A percentile compares a stretch with the other conserved stretches of the same genome.
These are phyloP conservation scores for Golovinomyces cichoracearum DNA, from an alignment of 2,329 filamentous ascomycete genomes.

Conservation along the genomic window DNA sequence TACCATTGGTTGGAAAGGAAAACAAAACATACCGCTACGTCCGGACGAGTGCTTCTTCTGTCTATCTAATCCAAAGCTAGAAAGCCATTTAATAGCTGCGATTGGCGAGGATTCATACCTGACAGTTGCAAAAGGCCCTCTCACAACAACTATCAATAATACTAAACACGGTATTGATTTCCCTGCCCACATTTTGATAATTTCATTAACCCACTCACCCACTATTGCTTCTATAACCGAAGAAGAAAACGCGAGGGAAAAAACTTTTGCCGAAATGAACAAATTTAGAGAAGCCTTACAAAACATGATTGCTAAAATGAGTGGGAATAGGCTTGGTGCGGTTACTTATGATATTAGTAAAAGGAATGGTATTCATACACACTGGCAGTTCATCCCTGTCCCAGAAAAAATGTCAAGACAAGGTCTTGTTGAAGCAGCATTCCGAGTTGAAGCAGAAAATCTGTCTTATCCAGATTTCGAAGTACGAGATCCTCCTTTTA, in stretches of 20 bases:
- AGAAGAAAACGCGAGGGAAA: slow-evolving; percentile 26
- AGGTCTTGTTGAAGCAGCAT: slow-evolving; percentile 63
- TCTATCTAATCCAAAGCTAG: slow-evolving; percentile 59
- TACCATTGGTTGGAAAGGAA: slow-evolving; percentile 22
- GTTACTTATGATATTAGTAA: slow-evolving; percentile 88
- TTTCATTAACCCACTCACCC: slow-evolving; percentile 59
- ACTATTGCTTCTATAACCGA: slow-evolving; percentile 41
- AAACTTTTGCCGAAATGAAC: slow-evolving; percentile 56
- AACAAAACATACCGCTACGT: slow-evolving; percentile 32
- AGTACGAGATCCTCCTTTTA: slow-evolving; percentile 23
- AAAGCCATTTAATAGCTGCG: slow-evolving; percentile 67
- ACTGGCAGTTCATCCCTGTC: slow-evolving; percentile 81
- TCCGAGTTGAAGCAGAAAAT: slow-evolving; percentile 71
- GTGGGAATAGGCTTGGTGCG: slow-evolving; percentile 37
- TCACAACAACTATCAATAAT: slow-evolving; percentile 48
- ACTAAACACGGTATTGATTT: slow-evolving; percentile 37
- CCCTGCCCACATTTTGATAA: slow-evolving; percentile 71
- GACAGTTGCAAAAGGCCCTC: slow-evolving; percentile 73
- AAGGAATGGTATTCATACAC: slow-evolving; percentile 53
- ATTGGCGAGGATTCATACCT: slow-evolving; percentile 74
- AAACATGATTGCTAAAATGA: slow-evolving; percentile 41
- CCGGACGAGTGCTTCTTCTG: slow-evolving; percentile 87
- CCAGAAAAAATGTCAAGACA: slow-evolving; percentile 38
- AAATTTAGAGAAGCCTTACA: slow-evolving; percentile 55
- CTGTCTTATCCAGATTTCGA: slow-evolving; percentile 26